These are phyloP conservation scores for Vigna trinervia DNA, from an alignment of 306 rosid genomes.

Conservation along the genomic window DNA sequence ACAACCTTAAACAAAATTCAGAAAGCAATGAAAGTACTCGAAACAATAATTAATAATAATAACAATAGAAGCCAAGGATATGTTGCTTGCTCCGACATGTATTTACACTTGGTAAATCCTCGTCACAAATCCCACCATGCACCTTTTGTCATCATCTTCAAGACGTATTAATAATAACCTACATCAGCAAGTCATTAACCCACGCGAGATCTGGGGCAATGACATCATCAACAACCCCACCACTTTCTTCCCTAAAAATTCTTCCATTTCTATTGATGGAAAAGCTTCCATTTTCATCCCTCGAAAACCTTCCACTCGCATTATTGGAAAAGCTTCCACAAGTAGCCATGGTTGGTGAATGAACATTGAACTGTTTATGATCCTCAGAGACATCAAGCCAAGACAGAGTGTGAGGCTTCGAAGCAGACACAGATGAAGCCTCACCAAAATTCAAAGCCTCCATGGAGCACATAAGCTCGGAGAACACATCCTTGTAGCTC, in stretches of 20 bases:
- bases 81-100: conserved; percentile 38
- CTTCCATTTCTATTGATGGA: conserved; percentile 20
- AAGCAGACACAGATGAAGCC: conserved; percentile 42
- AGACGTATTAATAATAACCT: conserved; percentile 18
- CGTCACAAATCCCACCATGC: not conserved
- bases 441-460: conserved; percentile 68
- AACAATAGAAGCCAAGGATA: conserved; percentile 49
- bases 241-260: conserved; percentile 14
- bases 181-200: conserved; percentile 90
- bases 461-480: conserved; percentile 66
- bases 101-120: conserved; percentile 52
- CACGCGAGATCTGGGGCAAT: conserved; percentile 83
- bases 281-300: conserved; percentile 38
- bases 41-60: conserved; percentile 33
- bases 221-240: conserved; percentile 33
- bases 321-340: conserved; percentile 35
- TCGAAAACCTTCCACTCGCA: not conserved
- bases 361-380: conserved; percentile 53
- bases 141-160: conserved; percentile 2
- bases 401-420: conserved; percentile 33
- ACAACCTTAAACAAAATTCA: conserved; percentile 38
- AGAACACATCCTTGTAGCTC: conserved; percentile 52
- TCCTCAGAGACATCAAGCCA: conserved; percentile 59
- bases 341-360: conserved; percentile 37
- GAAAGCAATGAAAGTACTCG: not conserved